Evolutionary conservation across 2,329 filamentous ascomycete genomes (phyloP).

Genomic region (Chaetomium sp.): DNA sequence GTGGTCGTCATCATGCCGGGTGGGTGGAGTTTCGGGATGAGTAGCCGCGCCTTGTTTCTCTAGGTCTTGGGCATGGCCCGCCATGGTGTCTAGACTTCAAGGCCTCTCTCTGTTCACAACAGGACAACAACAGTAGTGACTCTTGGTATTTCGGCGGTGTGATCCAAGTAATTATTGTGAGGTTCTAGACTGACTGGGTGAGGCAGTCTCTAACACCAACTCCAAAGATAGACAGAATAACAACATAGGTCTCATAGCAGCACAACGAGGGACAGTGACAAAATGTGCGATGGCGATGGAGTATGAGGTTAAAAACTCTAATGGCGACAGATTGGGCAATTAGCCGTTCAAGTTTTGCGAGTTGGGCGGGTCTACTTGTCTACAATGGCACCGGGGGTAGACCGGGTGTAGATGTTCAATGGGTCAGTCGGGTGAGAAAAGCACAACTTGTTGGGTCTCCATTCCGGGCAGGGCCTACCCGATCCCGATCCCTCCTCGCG

Average conservation of each 20-base stretch:
- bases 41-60: constrained; percentile 11
- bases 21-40: not conserved
- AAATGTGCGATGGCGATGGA: not conserved
- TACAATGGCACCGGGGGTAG: not conserved
- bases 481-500: constrained; percentile 11
- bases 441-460: not conserved
- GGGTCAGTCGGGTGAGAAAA: not conserved
- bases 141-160: not conserved
- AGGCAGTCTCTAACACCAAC: not conserved
- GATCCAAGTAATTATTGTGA: not conserved
- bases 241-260: constrained; percentile 3
- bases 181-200: no score
- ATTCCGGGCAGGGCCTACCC: not conserved
- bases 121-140: not conserved
- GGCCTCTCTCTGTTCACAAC: not conserved
- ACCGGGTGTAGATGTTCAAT: not conserved
- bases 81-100: not conserved
- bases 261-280: constrained; percentile 4
- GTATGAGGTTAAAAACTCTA: constrained; percentile 2
- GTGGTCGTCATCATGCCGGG: not conserved
- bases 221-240: not conserved
- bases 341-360: not conserved
- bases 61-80: not conserved
- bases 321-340: constrained; percentile 12
- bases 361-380: not conserved